These are phyloP conservation scores for Jaltomata sinuosa DNA, from an alignment of 257 asterid species.

Conservation along the genomic window DNA sequence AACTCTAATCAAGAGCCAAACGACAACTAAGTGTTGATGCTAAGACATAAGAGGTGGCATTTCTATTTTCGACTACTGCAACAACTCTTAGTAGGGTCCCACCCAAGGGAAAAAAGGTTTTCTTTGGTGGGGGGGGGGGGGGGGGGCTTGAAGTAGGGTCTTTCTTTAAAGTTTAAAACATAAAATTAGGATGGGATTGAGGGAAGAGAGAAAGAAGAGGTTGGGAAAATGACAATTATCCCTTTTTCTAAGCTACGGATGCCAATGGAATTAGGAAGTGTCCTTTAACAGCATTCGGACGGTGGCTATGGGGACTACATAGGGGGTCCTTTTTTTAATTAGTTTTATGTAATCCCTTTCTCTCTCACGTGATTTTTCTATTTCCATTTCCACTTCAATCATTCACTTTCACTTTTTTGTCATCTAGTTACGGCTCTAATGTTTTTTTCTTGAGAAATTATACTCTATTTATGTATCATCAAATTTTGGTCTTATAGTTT, in stretches of 20 bases:
- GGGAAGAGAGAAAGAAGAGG: background rate
- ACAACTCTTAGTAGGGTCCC: conserved; percentile 9
- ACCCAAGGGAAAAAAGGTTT: no score
- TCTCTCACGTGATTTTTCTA: conserved; percentile 17
- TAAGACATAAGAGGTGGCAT: background rate
- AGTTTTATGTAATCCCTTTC: background rate
- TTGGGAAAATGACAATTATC: conserved; percentile 27
- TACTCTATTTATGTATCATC: background rate
- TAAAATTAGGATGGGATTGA: background rate
- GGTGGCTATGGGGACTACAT: background rate
- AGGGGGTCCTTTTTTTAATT: background rate
- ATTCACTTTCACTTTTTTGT: background rate
- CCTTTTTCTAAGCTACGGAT: background rate
- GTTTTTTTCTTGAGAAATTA: background rate
- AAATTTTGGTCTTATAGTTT: background rate
- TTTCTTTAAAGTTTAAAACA: background rate
- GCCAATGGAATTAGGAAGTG: conserved; percentile 2
- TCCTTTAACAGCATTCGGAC: conserved; percentile 18
- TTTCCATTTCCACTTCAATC: conserved; percentile 5
- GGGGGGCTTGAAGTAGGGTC: background rate
- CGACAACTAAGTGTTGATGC: background rate
- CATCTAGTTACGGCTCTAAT: background rate
- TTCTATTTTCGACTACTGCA: background rate
- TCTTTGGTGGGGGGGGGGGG: no score
- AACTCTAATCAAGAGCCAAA: no score